A percentile compares a stretch with the other conserved stretches of the same genome.
Conservation (phyloP, 352 stramenopile genomes). For the Phytophthora palmivora region DNA sequence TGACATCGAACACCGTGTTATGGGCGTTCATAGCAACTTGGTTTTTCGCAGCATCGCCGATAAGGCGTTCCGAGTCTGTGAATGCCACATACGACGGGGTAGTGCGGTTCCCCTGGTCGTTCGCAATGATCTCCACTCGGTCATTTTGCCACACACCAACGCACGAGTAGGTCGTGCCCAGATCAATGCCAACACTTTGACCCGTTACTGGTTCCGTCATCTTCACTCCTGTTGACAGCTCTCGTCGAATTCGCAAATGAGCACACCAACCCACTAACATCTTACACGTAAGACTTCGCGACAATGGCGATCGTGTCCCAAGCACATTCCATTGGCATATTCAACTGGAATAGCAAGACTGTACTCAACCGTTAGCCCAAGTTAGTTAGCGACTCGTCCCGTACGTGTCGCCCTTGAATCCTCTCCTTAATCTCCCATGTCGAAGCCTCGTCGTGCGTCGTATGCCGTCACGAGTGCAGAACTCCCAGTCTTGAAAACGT, state of each 20-base stretch:
- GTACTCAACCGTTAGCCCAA: slow-evolving; percentile 17
- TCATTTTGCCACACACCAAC: slow-evolving; percentile 98
- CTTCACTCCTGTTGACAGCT: too few relatives aligned
- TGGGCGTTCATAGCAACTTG: slow-evolving; percentile 94
- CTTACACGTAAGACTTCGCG: too few relatives aligned
- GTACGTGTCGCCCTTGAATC: too few relatives aligned
- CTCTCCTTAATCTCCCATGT: too few relatives aligned
- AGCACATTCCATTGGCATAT: not conserved
- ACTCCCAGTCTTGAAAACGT: slow-evolving; percentile 52
- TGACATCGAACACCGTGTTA: slow-evolving; percentile 97
- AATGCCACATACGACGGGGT: slow-evolving; percentile 97
- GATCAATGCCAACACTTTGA: slow-evolving; percentile 96
- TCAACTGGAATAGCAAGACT: slow-evolving; percentile 19
- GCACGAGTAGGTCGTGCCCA: slow-evolving; percentile 97
- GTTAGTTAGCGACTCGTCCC: slow-evolving; percentile 29
- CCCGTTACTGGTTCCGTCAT: slow-evolving; percentile 63
- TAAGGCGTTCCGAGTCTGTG: slow-evolving; percentile 94
- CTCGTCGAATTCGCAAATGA: slow-evolving; percentile 62
- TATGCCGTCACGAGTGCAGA: slow-evolving; percentile 37
- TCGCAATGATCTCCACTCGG: slow-evolving; percentile 96
- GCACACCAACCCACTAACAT: too few relatives aligned
- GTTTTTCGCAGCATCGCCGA: slow-evolving; percentile 96
- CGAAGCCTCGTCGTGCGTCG: slow-evolving; percentile 34
- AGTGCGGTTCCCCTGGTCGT: slow-evolving; percentile 96
- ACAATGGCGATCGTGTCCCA: too few relatives aligned